Percentiles rank a stretch among this genome's conserved stretches.
These are phyloP conservation scores for Helotiales sp. DNA, from an alignment of 2,329 filamentous ascomycete species.

Conservation along the genomic window DNA sequence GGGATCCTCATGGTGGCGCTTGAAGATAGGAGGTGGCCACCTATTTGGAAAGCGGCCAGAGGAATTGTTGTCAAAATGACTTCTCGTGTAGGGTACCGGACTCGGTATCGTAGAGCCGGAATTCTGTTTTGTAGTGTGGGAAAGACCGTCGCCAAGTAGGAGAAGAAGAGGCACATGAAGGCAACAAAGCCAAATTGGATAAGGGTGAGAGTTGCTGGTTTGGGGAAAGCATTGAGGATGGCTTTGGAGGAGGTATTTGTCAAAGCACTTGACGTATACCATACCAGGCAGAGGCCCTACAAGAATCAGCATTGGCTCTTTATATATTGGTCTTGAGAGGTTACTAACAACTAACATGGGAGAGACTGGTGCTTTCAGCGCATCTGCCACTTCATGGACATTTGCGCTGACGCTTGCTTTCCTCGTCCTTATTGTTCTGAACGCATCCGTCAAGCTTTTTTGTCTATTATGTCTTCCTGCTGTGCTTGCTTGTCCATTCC, in stretches of 20 bases:
- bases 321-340: slow-evolving; percentile 7
- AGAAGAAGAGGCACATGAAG: slow-evolving; percentile 80
- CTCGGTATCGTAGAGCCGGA: slow-evolving; percentile 81
- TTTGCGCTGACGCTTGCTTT: slow-evolving; percentile 90
- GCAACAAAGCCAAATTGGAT: slow-evolving; percentile 94
- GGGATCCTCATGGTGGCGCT: slow-evolving; percentile 94
- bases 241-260: slow-evolving; percentile 98
- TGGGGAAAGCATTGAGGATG: slow-evolving; percentile 88
- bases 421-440: slow-evolving; percentile 78
- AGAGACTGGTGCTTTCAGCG: slow-evolving; percentile 87
- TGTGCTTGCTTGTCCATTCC: slow-evolving; percentile 35
- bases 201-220: slow-evolving; percentile 88
- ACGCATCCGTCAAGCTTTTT: slow-evolving; percentile 89
- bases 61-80: slow-evolving; percentile 89
- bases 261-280: slow-evolving; percentile 94
- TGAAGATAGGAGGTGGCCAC: slow-evolving; percentile 90
- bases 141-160: slow-evolving; percentile 75
- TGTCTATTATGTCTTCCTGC: slow-evolving; percentile 66
- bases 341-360: slow-evolving; percentile 79
- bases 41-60: slow-evolving; percentile 89
- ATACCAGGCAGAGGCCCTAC: slow-evolving; percentile 83
- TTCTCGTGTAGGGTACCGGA: slow-evolving; percentile 79
- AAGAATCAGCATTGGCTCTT: slow-evolving; percentile 39
- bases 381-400: slow-evolving; percentile 90
- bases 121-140: slow-evolving; percentile 72